Base-by-base conservation (phyloP, 192 early-diverging fungal genomes). In the Allomyces macrogynus region DNA sequence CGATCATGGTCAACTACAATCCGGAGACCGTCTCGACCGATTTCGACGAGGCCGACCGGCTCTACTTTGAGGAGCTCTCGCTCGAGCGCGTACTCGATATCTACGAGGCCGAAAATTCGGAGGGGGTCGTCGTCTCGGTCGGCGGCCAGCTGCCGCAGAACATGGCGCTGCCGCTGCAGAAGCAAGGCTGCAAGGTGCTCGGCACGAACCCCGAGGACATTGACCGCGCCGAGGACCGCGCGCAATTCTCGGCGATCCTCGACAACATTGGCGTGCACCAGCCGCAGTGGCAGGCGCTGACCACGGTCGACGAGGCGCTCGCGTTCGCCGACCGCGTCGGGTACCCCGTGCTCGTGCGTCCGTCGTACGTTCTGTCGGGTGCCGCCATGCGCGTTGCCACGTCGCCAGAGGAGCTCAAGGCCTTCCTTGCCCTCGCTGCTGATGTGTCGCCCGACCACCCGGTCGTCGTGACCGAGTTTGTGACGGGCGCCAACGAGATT, bases 1-100 rank as follows among this genome's bases (percentile, higher is more conserved):
- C 94, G 1, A 78, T 97, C 20, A 95, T 95, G 92, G 85, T 97
- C 67, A 97, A 97, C 76, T 97, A 97, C 81, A 97, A 97, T 74
- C 94, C 94, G 16, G 94, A 97, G 74, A 97, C 94, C 1, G 94
- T 97, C 24, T 95, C 92, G 18, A 95, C 94, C 24, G 94, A 97
- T 73, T 97, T 92, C 71, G 94, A 95, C 77, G 94, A 97, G 76
- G 91, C 89, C 73, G 92, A 97, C 65, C 86, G 94, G 49, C 81
- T 97, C n/a, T 97, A 97, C 83, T 97, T 95, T 80, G 95, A 98
- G 75, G 89, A 95, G 71, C 78, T 98, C 61, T 83, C 78, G 61
- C 83, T 92, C 68, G 94, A 97, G 76, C 91, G 94, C 72, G 89
- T 94, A 16, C 79, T 91, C 75, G 95, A 98, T 70, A 94, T 98